These are phyloP conservation scores for Hippophae rhamnoides DNA, from an alignment of 306 rosid species.

Conservation along the genomic window DNA sequence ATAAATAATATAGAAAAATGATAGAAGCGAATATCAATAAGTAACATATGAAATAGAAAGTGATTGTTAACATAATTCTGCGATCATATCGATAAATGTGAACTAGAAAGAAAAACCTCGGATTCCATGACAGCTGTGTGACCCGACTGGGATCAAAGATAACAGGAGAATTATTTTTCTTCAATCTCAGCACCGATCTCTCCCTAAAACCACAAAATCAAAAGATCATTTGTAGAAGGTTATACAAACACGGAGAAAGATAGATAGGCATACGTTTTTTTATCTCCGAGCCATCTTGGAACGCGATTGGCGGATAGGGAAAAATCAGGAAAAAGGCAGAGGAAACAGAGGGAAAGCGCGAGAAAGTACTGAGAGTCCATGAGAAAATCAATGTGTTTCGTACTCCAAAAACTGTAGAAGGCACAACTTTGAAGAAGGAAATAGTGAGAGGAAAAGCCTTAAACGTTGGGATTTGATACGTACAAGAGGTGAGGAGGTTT, in stretches of 20 bases:
- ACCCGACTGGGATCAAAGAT: slow-evolving; percentile 71
- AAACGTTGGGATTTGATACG: no score
- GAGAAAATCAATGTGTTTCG: neutral
- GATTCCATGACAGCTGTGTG: slow-evolving; percentile 80
- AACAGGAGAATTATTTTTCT: slow-evolving; percentile 29
- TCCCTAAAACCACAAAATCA: slow-evolving; percentile 24
- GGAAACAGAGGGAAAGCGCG: slow-evolving; percentile 25
- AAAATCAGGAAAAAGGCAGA: slow-evolving; percentile 34
- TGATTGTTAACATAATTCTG: no score
- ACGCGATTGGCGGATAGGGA: slow-evolving; percentile 41
- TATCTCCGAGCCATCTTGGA: slow-evolving; percentile 24
- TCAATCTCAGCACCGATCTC: slow-evolving; percentile 45
- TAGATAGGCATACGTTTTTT: slow-evolving; percentile 22
- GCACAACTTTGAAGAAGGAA: no score
- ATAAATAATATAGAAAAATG: neutral
- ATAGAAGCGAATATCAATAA: slow-evolving; percentile 3
- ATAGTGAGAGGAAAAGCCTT: no score
- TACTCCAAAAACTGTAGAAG: no score
- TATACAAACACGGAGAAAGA: neutral
- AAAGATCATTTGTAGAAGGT: slow-evolving; percentile 4
- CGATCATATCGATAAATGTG: neutral
- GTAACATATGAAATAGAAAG: neutral
- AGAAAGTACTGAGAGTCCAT: slow-evolving; percentile 37
- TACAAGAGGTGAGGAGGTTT: no score
- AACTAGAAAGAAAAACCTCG: slow-evolving; percentile 47